Evolutionary conservation across 169 alveolate genomes (phyloP).

Genomic region (Eimeria sp.): DNA sequence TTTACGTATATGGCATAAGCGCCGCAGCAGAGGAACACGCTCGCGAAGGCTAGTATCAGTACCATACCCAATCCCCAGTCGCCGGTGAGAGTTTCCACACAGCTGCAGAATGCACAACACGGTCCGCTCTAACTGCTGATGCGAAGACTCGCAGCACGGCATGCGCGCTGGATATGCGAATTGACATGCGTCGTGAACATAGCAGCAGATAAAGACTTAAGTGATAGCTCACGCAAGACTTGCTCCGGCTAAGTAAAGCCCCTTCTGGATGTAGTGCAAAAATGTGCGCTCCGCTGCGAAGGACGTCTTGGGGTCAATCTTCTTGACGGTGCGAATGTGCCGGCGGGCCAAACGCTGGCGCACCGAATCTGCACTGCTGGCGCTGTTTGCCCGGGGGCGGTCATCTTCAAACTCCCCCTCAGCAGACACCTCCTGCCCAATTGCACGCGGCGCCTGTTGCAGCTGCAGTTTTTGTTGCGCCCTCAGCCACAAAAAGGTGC

Average conservation of each 20-base stretch:
- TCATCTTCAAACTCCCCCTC: conserved; percentile 52
- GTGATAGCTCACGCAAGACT: conserved; percentile 64
- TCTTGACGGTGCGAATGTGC: conserved; percentile 71
- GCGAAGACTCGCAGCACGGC: neutral
- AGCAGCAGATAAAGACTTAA: neutral
- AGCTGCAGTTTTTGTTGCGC: conserved; percentile 57
- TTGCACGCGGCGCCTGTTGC: conserved; percentile 71
- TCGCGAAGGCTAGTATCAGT: conserved; percentile 41
- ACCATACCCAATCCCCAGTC: conserved; percentile 60
- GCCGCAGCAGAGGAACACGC: conserved; percentile 59
- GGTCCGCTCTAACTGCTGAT: neutral
- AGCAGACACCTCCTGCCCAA: conserved; percentile 16
- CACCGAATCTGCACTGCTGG: conserved; percentile 58
- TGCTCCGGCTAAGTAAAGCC: conserved; percentile 84
- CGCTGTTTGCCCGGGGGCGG: neutral
- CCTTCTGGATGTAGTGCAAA: conserved; percentile 88
- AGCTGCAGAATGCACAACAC: conserved; percentile 55
- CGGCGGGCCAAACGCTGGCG: conserved; percentile 70
- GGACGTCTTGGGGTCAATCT: conserved; percentile 90
- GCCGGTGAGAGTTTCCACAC: conserved; percentile 52
- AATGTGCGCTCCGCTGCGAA: conserved; percentile 91
- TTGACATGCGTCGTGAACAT: neutral
- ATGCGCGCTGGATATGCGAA: neutral
- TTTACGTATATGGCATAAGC: conserved; percentile 58
- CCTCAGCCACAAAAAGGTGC: conserved; percentile 60